phyloP scores from a whole-genome alignment of 2,329 filamentous ascomycete genomes.

The Hirsutella rhossiliensis region DNA sequence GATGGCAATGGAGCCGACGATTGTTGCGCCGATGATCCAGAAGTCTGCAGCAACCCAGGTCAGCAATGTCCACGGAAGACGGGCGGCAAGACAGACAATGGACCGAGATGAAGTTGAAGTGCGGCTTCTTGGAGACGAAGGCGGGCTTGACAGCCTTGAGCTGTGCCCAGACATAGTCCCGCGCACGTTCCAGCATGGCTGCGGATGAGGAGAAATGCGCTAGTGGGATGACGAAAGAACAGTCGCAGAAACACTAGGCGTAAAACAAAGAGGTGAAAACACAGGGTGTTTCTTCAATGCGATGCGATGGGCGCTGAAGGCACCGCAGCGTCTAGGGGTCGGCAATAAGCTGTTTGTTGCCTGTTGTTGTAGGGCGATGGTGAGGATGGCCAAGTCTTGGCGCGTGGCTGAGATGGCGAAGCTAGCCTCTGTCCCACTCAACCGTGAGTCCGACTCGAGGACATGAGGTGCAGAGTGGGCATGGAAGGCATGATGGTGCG shows the following conservation, averaged over 20 bases:
- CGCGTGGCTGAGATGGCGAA: background rate
- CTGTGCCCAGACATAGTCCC: conserved; percentile 25
- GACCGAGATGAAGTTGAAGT: conserved; percentile 70
- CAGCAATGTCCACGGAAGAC: conserved; percentile 6
- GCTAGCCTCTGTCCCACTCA: conserved; percentile 4
- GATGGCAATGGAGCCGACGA: conserved; percentile 68
- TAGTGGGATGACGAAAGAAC: conserved; percentile 2
- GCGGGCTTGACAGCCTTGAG: conserved; percentile 40
- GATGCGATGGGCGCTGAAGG: background rate
- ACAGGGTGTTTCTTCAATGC: background rate
- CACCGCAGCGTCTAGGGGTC: background rate
- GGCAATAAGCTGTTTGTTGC: background rate
- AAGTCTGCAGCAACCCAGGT: conserved; percentile 40
- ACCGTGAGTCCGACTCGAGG: conserved; percentile 12
- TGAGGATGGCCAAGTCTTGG: background rate
- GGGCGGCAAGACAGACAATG: conserved; percentile 50
- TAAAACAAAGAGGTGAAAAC: background rate
- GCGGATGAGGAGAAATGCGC: background rate
- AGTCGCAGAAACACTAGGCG: background rate
- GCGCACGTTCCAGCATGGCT: conserved; percentile 20
- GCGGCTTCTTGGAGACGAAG: conserved; percentile 47
- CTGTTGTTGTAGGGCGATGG: background rate
- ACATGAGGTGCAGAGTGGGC: conserved; percentile 7
- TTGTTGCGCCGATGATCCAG: conserved; percentile 63
- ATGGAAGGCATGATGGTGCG: conserved; percentile 10